Conservation (phyloP, 805 yeast species). For the Zygosaccharomyces siamensis region DNA sequence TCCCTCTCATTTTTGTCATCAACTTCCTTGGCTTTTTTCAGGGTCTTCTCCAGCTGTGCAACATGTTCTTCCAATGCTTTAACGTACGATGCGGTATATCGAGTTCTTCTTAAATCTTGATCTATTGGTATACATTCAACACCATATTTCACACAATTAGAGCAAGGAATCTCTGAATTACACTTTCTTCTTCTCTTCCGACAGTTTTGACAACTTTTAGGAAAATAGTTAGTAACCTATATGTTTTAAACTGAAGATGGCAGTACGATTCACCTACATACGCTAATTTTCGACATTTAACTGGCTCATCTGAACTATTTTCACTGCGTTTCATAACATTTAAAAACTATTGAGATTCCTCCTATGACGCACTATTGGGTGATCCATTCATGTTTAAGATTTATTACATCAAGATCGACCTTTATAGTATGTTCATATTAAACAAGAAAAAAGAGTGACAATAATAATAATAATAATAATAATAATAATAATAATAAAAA, state of each 20-base stretch:
- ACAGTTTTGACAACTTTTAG: constrained; percentile 20
- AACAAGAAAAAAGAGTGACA: not conserved
- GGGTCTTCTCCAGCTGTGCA: constrained; percentile 17
- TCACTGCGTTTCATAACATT: not conserved
- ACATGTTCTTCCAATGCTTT: constrained; percentile 35
- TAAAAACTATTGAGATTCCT: not conserved
- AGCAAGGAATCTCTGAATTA: constrained; percentile 43
- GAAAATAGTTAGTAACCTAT: not conserved
- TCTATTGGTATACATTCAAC: constrained; percentile 42
- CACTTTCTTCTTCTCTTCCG: constrained; percentile 39
- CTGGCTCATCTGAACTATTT: not conserved
- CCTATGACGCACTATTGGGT: not conserved
- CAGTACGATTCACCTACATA: constrained; percentile 1
- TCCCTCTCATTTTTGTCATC: constrained; percentile 10
- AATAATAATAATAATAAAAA: no score
- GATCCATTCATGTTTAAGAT: not conserved
- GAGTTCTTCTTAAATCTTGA: constrained; percentile 42
- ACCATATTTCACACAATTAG: constrained; percentile 40
- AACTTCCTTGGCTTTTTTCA: constrained; percentile 4
- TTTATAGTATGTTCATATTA: not conserved
- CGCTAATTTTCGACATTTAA: constrained; percentile 5
- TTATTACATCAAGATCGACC: not conserved
- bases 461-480: no score
- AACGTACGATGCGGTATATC: constrained; percentile 45
- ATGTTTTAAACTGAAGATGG: not conserved